Evolutionary conservation across 2,329 filamentous ascomycete genomes (phyloP).

Genomic region (Blastomyces gilchristii): DNA sequence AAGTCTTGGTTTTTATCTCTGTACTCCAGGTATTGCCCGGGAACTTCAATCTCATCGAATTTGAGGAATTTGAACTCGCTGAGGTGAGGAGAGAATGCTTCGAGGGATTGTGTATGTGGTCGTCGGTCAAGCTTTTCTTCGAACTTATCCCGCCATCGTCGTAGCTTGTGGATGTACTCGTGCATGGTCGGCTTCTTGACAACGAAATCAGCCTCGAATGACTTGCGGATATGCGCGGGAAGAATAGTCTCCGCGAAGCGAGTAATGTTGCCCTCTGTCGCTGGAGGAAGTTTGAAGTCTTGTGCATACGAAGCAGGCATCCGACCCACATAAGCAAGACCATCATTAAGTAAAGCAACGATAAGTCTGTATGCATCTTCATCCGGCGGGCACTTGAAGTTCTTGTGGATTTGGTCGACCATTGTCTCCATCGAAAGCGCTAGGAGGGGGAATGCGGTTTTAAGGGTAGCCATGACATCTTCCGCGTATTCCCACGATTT

Average conservation of each 20-base stretch:
- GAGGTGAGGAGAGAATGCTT: constrained; percentile 78
- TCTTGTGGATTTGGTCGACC: constrained; percentile 97
- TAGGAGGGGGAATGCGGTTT: constrained; percentile 91
- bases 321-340: constrained; percentile 79
- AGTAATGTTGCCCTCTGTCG: constrained; percentile 93
- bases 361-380: constrained; percentile 97
- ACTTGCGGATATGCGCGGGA: constrained; percentile 85
- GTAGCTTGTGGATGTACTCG: constrained; percentile 94
- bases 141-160: constrained; percentile 93
- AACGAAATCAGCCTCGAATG: constrained; percentile 97
- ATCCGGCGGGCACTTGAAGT: constrained; percentile 97
- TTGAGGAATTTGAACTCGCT: constrained; percentile 97
- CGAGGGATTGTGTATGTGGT: constrained; percentile 60
- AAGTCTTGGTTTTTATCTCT: constrained; percentile 99
- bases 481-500: constrained; percentile 95
- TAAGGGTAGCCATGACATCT: constrained; percentile 87
- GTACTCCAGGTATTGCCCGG: constrained; percentile 91
- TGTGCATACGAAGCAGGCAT: constrained; percentile 78
- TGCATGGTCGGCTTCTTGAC: constrained; percentile 91
- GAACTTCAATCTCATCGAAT: constrained; percentile 96
- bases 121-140: constrained; percentile 93
- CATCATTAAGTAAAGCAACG: constrained; percentile 94
- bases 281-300: constrained; percentile 78
- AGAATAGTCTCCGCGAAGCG: constrained; percentile 94
- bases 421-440: constrained; percentile 98